A percentile compares a stretch with the other conserved stretches of the same genome.
These are phyloP conservation scores for Arthromyces matolae DNA, from an alignment of 768 basidiomycete genomes.

Conservation along the genomic window DNA sequence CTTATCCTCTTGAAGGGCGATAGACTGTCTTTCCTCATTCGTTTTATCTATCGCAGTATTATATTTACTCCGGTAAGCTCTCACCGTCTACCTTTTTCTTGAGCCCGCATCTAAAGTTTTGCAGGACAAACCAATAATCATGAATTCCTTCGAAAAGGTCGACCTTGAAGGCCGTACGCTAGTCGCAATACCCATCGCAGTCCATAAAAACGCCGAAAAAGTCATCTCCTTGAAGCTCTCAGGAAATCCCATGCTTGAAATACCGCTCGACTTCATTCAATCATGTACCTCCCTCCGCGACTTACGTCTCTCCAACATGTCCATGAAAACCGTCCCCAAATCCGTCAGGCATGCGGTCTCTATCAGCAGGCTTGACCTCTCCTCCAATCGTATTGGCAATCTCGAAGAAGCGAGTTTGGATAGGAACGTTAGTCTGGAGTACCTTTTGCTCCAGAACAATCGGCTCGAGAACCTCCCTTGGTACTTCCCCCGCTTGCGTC, in stretches of 20 bases:
- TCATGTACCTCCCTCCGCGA: slow-evolving; percentile 80
- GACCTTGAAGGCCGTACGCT: slow-evolving; percentile 80
- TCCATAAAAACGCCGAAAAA: slow-evolving; percentile 79
- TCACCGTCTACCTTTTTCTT: background rate
- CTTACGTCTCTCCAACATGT: slow-evolving; percentile 85
- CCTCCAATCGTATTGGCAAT: slow-evolving; percentile 87
- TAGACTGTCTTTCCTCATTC: slow-evolving; percentile 80
- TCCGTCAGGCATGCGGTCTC: slow-evolving; percentile 72
- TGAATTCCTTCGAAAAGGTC: slow-evolving; percentile 52
- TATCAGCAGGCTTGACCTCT: slow-evolving; percentile 80
- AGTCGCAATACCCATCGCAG: slow-evolving; percentile 81
- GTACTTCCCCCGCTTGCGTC: slow-evolving; percentile 73
- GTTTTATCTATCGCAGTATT: slow-evolving; percentile 85
- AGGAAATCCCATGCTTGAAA: slow-evolving; percentile 92
- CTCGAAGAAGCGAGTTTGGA: slow-evolving; percentile 85
- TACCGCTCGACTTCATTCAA: slow-evolving; percentile 95
- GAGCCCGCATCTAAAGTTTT: background rate
- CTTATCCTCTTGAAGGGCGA: slow-evolving; percentile 73
- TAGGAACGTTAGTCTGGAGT: slow-evolving; percentile 62
- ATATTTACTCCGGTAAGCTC: slow-evolving; percentile 54
- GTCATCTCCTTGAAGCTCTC: slow-evolving; percentile 87
- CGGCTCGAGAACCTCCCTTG: slow-evolving; percentile 82
- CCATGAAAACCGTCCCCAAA: slow-evolving; percentile 89
- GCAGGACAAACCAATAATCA: slow-evolving; percentile 68
- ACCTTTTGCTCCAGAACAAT: slow-evolving; percentile 85